phyloP scores from a whole-genome alignment of 192 early-diverging fungal species.

The Funneliformis geosporum region DNA sequence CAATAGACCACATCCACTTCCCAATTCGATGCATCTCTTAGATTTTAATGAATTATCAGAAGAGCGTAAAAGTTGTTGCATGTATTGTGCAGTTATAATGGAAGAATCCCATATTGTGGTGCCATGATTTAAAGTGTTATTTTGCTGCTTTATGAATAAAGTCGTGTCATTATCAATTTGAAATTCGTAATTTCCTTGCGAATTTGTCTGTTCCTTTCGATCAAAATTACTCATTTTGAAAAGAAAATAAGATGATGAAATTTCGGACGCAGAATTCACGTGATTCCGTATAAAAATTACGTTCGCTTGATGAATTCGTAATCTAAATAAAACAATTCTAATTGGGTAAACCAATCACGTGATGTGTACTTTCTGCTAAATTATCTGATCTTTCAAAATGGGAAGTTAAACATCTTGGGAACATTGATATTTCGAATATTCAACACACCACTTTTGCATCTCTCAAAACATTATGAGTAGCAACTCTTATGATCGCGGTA shows the following conservation, averaged over 20 bases:
- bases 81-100: constrained; percentile 29
- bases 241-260: too few relatives aligned
- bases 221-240: neutral
- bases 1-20: constrained; percentile 40
- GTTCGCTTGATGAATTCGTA: too few relatives aligned
- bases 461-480: constrained; percentile 35
- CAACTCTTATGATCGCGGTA: constrained; percentile 44
- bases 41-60: neutral
- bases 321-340: too few relatives aligned
- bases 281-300: too few relatives aligned
- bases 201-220: neutral
- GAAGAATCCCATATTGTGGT: constrained; percentile 42
- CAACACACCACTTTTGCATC: neutral
- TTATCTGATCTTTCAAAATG: too few relatives aligned
- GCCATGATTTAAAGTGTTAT: constrained; percentile 38
- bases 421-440: neutral
- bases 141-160: constrained; percentile 33
- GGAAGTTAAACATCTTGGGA: too few relatives aligned
- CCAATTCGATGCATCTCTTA: constrained; percentile 38
- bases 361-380: too few relatives aligned
- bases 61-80: constrained; percentile 20
- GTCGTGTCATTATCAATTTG: neutral
- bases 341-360: too few relatives aligned
- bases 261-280: too few relatives aligned
- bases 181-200: neutral